Conservation (phyloP, 2,329 filamentous ascomycete genomes). For the Aspergillus alliaceus region DNA sequence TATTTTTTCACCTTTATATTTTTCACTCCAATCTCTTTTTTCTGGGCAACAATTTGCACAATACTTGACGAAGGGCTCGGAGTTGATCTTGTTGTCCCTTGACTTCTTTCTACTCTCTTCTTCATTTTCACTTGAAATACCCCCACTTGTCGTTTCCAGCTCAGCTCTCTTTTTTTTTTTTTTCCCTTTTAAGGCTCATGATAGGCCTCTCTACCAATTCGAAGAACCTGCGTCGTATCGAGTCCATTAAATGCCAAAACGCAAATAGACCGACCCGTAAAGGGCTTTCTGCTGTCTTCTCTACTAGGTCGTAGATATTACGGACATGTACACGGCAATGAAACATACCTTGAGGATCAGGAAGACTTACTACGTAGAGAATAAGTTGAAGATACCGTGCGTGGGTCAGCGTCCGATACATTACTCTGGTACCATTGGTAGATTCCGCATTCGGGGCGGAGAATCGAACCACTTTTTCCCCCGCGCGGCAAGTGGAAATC, state of each 20-base stretch:
- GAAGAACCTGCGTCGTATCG: background rate
- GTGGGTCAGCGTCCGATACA: background rate
- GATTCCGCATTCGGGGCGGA: background rate
- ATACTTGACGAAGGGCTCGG: constrained; percentile 7
- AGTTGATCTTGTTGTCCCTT: constrained; percentile 2
- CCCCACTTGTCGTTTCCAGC: background rate
- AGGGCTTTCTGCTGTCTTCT: background rate
- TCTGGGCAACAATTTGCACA: constrained; percentile 8
- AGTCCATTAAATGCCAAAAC: background rate
- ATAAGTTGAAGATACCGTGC: no score
- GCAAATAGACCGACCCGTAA: background rate
- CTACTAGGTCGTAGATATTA: background rate
- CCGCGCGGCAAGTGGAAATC: background rate
- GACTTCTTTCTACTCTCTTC: constrained; percentile 5
- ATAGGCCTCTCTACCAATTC: constrained; percentile 1
- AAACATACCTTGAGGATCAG: no score
- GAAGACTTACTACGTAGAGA: no score
- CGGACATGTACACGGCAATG: background rate
- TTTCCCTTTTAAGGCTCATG: background rate
- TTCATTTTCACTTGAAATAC: constrained; percentile 9
- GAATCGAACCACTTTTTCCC: constrained; percentile 1
- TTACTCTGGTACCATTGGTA: background rate
- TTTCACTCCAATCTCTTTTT: background rate
- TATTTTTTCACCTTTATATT: background rate
- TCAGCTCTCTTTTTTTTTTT: constrained; percentile 14